Percentiles rank a stretch among this genome's conserved stretches.
These are phyloP conservation scores for Nemania bipapillata DNA, from an alignment of 2,329 filamentous ascomycete species.

Conservation along the genomic window DNA sequence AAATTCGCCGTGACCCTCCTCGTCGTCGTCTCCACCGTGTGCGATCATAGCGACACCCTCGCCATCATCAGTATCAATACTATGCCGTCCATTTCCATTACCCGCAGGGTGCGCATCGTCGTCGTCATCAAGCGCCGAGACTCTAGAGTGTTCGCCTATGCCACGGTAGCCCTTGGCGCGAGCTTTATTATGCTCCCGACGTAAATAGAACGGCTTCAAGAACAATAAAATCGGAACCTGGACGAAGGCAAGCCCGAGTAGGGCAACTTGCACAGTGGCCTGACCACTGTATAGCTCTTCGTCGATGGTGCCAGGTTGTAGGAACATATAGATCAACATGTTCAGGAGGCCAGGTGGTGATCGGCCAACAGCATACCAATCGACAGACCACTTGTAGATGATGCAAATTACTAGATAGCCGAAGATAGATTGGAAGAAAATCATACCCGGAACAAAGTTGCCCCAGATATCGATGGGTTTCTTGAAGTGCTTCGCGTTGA, in stretches of 20 bases:
- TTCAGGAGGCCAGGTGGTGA: conserved; percentile 90
- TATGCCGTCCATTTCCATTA: conserved; percentile 71
- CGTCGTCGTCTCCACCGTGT: conserved; percentile 71
- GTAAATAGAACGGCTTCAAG: conserved; percentile 94
- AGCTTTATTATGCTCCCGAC: conserved; percentile 90
- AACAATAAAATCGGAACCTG: conserved; percentile 93
- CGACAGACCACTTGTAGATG: conserved; percentile 94
- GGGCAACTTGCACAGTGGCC: conserved; percentile 75
- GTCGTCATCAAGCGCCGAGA: conserved; percentile 90
- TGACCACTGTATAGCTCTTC: conserved; percentile 83
- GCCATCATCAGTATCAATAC: conserved; percentile 72
- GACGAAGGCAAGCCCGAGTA: conserved; percentile 82
- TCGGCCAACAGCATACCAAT: conserved; percentile 76
- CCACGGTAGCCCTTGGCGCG: conserved; percentile 90
- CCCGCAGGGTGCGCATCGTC: conserved; percentile 70
- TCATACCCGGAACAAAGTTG: conserved; percentile 97
- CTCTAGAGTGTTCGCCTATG: conserved; percentile 86
- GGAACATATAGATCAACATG: conserved; percentile 99
- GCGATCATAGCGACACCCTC: conserved; percentile 64
- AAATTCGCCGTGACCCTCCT: conserved; percentile 92
- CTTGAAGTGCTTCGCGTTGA: conserved; percentile 96
- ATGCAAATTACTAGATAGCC: conserved; percentile 95
- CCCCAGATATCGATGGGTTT: conserved; percentile 95
- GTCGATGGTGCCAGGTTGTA: conserved; percentile 80
- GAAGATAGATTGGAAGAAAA: conserved; percentile 99